Evolutionary conservation across 2,329 filamentous ascomycete genomes (phyloP).

Genomic region (Penicillium sp.): DNA sequence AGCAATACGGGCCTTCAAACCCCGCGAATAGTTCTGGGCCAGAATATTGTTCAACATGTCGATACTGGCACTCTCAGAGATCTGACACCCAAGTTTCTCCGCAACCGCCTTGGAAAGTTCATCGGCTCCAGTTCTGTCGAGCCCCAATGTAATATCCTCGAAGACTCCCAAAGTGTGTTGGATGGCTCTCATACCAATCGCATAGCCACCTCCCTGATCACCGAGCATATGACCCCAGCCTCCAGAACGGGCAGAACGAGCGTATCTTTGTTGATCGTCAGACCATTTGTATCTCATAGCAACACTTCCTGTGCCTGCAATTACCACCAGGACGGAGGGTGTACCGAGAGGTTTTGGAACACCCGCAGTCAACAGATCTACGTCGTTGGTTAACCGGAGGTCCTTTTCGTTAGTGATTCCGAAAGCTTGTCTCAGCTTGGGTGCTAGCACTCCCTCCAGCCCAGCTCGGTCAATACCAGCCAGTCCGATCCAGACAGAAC

Average conservation of each 20-base stretch:
- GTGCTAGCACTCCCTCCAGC: conserved; percentile 26
- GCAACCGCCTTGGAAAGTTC: conserved; percentile 16
- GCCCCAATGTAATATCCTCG: conserved; percentile 25
- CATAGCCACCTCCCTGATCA: conserved; percentile 45
- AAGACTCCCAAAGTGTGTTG: conserved; percentile 31
- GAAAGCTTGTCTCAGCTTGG: conserved; percentile 29
- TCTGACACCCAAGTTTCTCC: conserved; percentile 9
- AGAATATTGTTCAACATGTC: conserved; percentile 22
- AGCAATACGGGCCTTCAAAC: conserved; percentile 19
- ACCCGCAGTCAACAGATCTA: conserved; percentile 38
- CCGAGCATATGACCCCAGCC: conserved; percentile 48
- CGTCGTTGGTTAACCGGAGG: conserved; percentile 40
- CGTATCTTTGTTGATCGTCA: conserved; percentile 12
- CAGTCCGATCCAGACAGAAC: conserved; percentile 40
- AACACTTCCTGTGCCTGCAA: conserved; percentile 46
- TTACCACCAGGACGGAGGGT: conserved; percentile 34
- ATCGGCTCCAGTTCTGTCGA: background rate
- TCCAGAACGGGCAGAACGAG: conserved; percentile 36
- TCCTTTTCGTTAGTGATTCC: conserved; percentile 17
- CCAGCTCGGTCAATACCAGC: conserved; percentile 42
- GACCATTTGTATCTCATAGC: conserved; percentile 39
- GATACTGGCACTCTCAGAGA: background rate
- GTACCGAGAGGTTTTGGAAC: conserved; percentile 13
- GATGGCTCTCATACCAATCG: conserved; percentile 40
- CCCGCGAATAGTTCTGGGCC: conserved; percentile 1